These are phyloP conservation scores for Camellia granthamiana DNA, from an alignment of 148 eudicot species.

Conservation along the genomic window DNA sequence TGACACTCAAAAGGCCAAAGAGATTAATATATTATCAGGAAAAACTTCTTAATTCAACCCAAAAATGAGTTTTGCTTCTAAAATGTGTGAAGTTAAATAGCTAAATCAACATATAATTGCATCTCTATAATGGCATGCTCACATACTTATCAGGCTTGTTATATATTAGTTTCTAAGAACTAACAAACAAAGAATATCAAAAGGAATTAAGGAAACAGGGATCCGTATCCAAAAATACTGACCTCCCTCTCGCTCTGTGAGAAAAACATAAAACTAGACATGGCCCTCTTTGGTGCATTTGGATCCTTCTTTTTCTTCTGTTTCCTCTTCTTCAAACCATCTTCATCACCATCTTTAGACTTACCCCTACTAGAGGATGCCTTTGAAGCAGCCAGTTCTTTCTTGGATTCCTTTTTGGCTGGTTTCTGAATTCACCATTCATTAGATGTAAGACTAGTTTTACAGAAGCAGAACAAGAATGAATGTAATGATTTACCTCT, in stretches of 20 bases:
- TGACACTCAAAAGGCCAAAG: background rate
- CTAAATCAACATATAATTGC: background rate
- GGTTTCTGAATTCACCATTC: slow-evolving; percentile 53
- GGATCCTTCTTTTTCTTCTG: slow-evolving; percentile 91
- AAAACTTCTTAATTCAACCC: background rate
- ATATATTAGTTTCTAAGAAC: background rate
- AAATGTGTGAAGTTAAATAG: background rate
- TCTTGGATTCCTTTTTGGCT: slow-evolving; percentile 63
- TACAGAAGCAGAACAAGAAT: background rate
- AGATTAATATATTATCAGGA: background rate
- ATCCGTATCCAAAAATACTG: background rate
- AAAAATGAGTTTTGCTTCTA: no score
- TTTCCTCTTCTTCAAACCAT: slow-evolving; percentile 75
- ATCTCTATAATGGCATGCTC: background rate
- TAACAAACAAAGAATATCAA: background rate
- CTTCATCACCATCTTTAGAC: slow-evolving; percentile 64
- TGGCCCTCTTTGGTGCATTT: slow-evolving; percentile 85
- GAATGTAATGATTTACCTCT: slow-evolving; percentile 45
- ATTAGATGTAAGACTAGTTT: slow-evolving; percentile 2
- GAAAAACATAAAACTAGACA: slow-evolving; percentile 75
- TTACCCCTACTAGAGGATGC: slow-evolving; percentile 59
- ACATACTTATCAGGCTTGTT: background rate
- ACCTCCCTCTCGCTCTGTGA: slow-evolving; percentile 87
- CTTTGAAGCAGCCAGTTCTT: slow-evolving; percentile 55
- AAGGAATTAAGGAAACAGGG: background rate